A percentile compares a stretch with the other conserved stretches of the same genome.
Evolutionary conservation across 768 basidiomycete species (phyloP).

Genomic region (Leccinum disarticulatum): DNA sequence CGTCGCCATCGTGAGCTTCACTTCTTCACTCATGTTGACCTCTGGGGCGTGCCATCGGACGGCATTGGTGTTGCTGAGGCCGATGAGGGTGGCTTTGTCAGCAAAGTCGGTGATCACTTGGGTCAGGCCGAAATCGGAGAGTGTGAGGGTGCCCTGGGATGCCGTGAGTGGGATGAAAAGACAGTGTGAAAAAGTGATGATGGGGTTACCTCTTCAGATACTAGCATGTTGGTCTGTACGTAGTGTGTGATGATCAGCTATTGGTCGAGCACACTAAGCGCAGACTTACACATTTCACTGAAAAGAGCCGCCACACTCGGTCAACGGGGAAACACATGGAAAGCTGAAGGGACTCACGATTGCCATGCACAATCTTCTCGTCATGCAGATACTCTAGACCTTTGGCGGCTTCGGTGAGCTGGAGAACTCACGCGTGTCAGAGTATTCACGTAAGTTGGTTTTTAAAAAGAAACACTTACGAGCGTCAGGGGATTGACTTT

Average conservation of each 20-base stretch:
- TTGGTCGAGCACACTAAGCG: background rate
- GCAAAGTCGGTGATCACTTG: conserved; percentile 60
- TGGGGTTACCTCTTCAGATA: conserved; percentile 43
- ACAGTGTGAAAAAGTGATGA: background rate
- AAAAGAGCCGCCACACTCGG: background rate
- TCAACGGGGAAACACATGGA: background rate
- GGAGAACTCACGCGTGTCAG: background rate
- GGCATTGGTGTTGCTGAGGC: conserved; percentile 45
- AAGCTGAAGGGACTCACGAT: conserved; percentile 45
- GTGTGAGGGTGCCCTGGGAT: conserved; percentile 50
- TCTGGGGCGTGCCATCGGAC: conserved; percentile 66
- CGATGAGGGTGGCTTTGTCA: conserved; percentile 45
- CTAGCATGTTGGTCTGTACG: conserved; percentile 55
- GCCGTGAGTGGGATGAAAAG: background rate
- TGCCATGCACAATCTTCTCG: conserved; percentile 55
- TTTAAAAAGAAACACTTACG: conserved; percentile 30
- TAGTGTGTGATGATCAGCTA: conserved; percentile 2
- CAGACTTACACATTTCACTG: conserved; percentile 60
- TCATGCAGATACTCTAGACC: conserved; percentile 59
- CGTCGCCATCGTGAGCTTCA: conserved; percentile 44
- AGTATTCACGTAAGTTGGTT: background rate
- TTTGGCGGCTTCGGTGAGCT: conserved; percentile 55
- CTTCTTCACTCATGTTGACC: conserved; percentile 44
- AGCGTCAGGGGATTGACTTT: conserved; percentile 42
- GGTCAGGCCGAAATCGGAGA: conserved; percentile 66